A percentile compares a stretch with the other conserved stretches of the same genome.
These are phyloP conservation scores for Obelidium mucronatum DNA, from an alignment of 192 early-diverging fungal species.

Conservation along the genomic window DNA sequence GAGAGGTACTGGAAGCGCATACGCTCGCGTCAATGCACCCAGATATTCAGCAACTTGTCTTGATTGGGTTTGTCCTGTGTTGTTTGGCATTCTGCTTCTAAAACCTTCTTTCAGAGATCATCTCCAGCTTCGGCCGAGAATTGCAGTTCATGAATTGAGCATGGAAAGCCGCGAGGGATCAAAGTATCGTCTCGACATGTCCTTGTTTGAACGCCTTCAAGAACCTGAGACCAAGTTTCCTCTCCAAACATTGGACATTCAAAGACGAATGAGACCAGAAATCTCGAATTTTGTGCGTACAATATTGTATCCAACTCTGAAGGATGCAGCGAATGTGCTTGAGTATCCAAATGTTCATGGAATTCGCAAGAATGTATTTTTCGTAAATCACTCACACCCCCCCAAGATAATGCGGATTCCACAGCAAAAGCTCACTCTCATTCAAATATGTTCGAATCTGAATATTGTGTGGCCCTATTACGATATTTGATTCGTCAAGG, in stretches of 20 bases:
- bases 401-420: conserved; percentile 26
- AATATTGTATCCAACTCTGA: conserved; percentile 40
- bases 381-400: conserved; percentile 38
- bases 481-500: conserved; percentile 44
- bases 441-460: conserved; percentile 40
- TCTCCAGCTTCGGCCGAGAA: conserved; percentile 38
- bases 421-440: conserved; percentile 9
- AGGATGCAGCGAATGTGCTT: conserved; percentile 25
- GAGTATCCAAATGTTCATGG: conserved; percentile 36
- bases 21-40: conserved; percentile 32
- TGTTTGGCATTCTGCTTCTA: background rate
- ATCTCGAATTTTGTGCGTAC: conserved; percentile 39
- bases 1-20: conserved; percentile 50
- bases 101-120: conserved; percentile 27
- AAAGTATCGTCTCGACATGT: conserved; percentile 44
- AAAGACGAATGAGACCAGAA: conserved; percentile 48
- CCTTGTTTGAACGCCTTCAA: conserved; percentile 47
- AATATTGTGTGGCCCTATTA: conserved; percentile 42
- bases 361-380: conserved; percentile 43
- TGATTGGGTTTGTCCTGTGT: conserved; percentile 37
- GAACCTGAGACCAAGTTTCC: conserved; percentile 27
- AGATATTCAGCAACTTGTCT: conserved; percentile 38
- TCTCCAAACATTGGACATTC: conserved; percentile 24
- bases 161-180: conserved; percentile 8
- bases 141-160: conserved; percentile 13